Evolutionary conservation across 345 rosid genomes (phyloP), one percentile per base, ranked within the genome.

Genomic region (Eucalyptus rudis): DNA sequence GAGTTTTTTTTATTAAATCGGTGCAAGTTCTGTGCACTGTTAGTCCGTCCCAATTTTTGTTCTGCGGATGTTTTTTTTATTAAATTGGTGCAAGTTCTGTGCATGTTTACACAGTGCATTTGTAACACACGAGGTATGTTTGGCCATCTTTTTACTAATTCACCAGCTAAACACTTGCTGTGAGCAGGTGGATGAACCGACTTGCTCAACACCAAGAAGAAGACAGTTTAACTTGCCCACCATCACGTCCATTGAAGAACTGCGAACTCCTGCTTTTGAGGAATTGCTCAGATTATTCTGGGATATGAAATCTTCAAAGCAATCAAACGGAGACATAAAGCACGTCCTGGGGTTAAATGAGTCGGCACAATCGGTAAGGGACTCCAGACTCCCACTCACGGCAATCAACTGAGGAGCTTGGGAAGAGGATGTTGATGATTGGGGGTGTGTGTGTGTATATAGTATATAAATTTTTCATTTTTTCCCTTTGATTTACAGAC

Each of bases 121-220:
- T 17, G 56, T 52, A 49, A 52, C 87, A 71, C 81, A 36, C 83
- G 62, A 86, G 36, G 43, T 47, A 17, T 86, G 43, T 86, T 27
- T 86, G 2, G 20, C 51, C 86, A 16, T 85, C 40, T 36, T 76
- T 76, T 36, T 76, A 10, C 83, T 40, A 44, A 36, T 76, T 71
- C 27, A 71, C 27, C 83, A 11, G 83, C 83, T 71, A 71, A 71
- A 20, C 47, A 22, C 47, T 76, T 22, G 40, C 5, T 29, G 16
- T 54, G 76, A 80, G 68, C 89, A 98, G 99, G 96, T 97, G 89
- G 99, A 98, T 88, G 96, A 96, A 87, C 97, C 99, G 27, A 94
- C 99, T 36, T 97, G 99, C 94, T 97, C 99, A 25, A 97, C 97
- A 12, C 99, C 98, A 2, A 95, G 94, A 89, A 96, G 94, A 94